Percentiles rank a stretch among this genome's conserved stretches.
phyloP scores from a whole-genome alignment of 78 protist genomes.

The Speleostelium caveatum region DNA sequence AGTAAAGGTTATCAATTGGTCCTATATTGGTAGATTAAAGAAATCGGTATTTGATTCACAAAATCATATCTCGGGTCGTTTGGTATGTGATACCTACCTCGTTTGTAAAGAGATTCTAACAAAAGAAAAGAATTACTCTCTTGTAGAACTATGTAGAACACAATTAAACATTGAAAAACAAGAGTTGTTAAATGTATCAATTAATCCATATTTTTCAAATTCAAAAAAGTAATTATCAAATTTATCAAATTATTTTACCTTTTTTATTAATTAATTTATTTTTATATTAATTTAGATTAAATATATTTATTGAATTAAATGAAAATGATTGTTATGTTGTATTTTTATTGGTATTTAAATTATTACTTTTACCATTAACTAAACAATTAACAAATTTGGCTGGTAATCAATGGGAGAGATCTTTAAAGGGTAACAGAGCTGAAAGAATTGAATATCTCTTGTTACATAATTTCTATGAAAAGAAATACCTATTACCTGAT shows the following conservation, averaged over 20 bases:
- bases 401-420: constrained; percentile 95
- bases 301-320: constrained; percentile 58
- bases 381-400: constrained; percentile 94
- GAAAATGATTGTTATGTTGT: constrained; percentile 88
- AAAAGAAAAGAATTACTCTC: constrained; percentile 82
- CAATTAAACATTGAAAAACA: constrained; percentile 77
- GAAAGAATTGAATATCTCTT: constrained; percentile 98
- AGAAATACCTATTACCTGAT: constrained; percentile 93
- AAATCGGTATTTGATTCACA: constrained; percentile 24
- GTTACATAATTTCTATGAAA: constrained; percentile 94
- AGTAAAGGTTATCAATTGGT: constrained; percentile 85
- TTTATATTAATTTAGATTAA: constrained; percentile 13
- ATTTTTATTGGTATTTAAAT: constrained; percentile 82
- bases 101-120: constrained; percentile 81
- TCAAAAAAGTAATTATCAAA: constrained; percentile 18
- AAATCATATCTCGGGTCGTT: constrained; percentile 80
- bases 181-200: constrained; percentile 16
- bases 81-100: constrained; percentile 88
- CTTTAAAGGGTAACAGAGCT: constrained; percentile 94
- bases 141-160: constrained; percentile 82
- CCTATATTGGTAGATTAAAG: constrained; percentile 91
- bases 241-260: not conserved
- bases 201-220: constrained; percentile 32
- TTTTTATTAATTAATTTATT: not conserved
- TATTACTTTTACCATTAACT: constrained; percentile 94